phyloP scores from a whole-genome alignment of 352 stramenopile genomes.

The Globisporangium viniferum region DNA sequence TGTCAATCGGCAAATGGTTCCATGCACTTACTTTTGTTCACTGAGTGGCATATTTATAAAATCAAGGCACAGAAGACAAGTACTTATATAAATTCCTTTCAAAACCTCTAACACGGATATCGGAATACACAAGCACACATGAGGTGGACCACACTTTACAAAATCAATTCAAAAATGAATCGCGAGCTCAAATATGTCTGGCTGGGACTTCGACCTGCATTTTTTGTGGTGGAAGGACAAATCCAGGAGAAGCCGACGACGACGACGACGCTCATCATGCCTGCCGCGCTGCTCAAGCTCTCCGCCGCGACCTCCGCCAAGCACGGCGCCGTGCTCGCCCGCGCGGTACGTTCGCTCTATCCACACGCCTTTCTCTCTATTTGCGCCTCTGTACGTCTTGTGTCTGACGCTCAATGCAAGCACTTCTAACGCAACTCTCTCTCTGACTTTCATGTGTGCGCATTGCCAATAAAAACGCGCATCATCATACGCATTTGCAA shows the following conservation, averaged over 20 bases:
- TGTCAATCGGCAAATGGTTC: no score
- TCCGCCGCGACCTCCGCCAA: conserved; percentile 15
- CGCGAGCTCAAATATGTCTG: neutral
- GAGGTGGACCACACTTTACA: neutral
- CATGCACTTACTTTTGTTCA: no score
- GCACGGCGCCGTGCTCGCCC: conserved; percentile 26
- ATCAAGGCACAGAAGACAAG: no score
- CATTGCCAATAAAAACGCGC: neutral
- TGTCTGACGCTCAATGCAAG: neutral
- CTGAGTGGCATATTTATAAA: no score
- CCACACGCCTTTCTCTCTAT: neutral
- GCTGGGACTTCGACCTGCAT: neutral
- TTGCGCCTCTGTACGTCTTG: neutral
- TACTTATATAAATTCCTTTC: no score
- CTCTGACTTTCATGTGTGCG: neutral
- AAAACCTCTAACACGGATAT: no score
- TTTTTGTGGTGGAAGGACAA: conserved; percentile 9
- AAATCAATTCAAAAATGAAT: conserved; percentile 3
- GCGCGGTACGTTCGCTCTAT: conserved; percentile 24
- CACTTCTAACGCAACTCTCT: neutral
- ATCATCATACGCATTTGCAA: neutral
- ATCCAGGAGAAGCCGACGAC: conserved; percentile 3
- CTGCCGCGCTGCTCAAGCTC: conserved; percentile 27
- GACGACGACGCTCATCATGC: conserved; percentile 24
- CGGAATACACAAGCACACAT: neutral